Evolutionary conservation across 371 early-diverging fungal genomes (phyloP).

Genomic region (Mortierella sp.): DNA sequence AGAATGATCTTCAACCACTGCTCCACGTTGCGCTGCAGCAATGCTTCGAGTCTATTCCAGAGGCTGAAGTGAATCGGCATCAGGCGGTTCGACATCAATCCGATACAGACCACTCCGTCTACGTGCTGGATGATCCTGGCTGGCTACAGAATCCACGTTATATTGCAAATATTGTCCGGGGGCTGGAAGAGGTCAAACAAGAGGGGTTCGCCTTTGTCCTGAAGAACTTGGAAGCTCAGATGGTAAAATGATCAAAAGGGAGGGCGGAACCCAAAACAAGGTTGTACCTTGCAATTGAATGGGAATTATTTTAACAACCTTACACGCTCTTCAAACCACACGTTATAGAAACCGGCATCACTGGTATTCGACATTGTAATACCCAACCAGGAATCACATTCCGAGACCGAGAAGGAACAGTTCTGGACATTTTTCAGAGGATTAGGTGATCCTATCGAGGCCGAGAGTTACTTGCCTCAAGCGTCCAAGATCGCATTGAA

Average conservation of each 20-base stretch:
- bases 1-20: slow-evolving; percentile 20
- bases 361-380: slow-evolving; percentile 34
- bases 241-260: slow-evolving; percentile 19
- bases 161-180: slow-evolving; percentile 21
- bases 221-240: slow-evolving; percentile 44
- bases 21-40: slow-evolving; percentile 37
- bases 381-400: slow-evolving; percentile 16
- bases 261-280: too few relatives aligned
- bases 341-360: slow-evolving; percentile 32
- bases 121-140: slow-evolving; percentile 31
- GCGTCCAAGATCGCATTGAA: slow-evolving; percentile 9
- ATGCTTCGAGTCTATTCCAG: slow-evolving; percentile 40
- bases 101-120: slow-evolving; percentile 22
- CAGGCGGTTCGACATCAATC: slow-evolving; percentile 39
- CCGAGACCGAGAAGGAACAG: slow-evolving; percentile 12
- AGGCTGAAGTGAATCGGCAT: slow-evolving; percentile 33
- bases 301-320: neutral
- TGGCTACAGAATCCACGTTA: slow-evolving; percentile 35
- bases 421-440: slow-evolving; percentile 45
- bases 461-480: slow-evolving; percentile 19
- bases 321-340: neutral
- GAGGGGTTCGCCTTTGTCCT: slow-evolving; percentile 35
- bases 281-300: neutral
- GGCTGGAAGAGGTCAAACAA: slow-evolving; percentile 36
- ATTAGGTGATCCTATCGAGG: slow-evolving; percentile 33